Evolutionary conservation across 2,329 filamentous ascomycete genomes (phyloP), one percentile per base, ranked within the genome.

Genomic region (Colletotrichum tofieldiae): DNA sequence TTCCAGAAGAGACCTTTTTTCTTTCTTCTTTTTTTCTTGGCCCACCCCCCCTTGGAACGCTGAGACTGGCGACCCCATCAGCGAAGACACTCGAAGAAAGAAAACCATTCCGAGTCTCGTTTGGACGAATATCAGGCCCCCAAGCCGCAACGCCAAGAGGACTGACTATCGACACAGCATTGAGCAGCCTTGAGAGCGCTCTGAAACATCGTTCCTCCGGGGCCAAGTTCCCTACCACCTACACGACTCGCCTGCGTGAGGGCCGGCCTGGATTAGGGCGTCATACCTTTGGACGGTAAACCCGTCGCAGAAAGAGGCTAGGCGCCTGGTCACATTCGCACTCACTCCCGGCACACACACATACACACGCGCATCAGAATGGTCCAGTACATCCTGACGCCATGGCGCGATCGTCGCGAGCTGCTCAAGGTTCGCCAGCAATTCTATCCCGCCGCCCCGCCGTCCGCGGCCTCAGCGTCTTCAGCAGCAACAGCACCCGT

Each of bases 351-450:
- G 43, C 45, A 49, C 45, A 29, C 60, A 37, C 45, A 49, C 45
- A 29, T 45, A 37, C 45, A 14, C 55, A 23, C 32, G 39, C 14
- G 29, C 35, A 62, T 16, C 29, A 52, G 45, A 65, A 93, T 93
- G 91, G 90, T 92, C 37, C 90, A 91, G 78, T 94, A 93, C 82
- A 86, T 92, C 74, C 90, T 93, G 77, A 94, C 92, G 66, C 92
- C 92, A 43, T 95, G 93, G 93, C 91, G 92, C 75, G 84, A 89
- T 80, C 87, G 86, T 66, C 79, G 83, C 70, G 92, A 94, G 79
- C 88, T 95, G 73, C 86, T 94, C 69, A 81, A 84, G 60, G 89
- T 94, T 65, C 89, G 93, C 73, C 80, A 84, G 65, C 88, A 92
- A 76, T 88, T 95, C 76, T 95, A 93, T 80, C 84, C 85, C 29